These are phyloP conservation scores for Didymella pomorum DNA, from an alignment of 2,329 filamentous ascomycete genomes.

Conservation along the genomic window DNA sequence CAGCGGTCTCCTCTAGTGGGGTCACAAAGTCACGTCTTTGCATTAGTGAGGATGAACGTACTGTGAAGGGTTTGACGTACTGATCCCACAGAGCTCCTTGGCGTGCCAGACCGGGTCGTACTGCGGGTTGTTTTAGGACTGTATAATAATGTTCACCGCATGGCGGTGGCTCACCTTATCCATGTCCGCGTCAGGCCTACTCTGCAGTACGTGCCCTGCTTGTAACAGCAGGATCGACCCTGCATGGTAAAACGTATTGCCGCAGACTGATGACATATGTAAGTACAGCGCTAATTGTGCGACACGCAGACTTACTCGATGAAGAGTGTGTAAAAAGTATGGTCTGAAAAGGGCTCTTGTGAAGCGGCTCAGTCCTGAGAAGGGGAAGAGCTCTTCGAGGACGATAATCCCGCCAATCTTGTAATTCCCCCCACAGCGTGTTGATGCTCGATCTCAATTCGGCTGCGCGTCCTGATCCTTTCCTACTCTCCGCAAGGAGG, in stretches of 20 bases:
- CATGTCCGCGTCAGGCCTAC: not conserved
- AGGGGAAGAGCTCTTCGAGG: not conserved
- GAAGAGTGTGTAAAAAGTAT: slow-evolving; percentile 2
- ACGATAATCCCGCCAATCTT: slow-evolving; percentile 3
- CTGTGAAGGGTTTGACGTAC: slow-evolving; percentile 6
- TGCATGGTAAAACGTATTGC: slow-evolving; percentile 9
- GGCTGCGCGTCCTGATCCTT: not conserved
- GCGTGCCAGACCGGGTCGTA: slow-evolving; percentile 3
- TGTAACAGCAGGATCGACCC: slow-evolving; percentile 8
- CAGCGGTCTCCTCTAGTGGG: not conserved
- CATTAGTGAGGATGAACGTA: too few species aligned
- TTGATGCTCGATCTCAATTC: not conserved
- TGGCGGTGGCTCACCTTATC: too few species aligned
- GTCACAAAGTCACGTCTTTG: too few species aligned
- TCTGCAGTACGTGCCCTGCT: not conserved
- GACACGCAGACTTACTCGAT: not conserved
- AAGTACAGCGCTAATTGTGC: not conserved
- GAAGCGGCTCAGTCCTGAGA: not conserved
- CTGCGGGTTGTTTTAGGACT: too few species aligned
- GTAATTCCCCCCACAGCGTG: slow-evolving; percentile 2
- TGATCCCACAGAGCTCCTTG: slow-evolving; percentile 8
- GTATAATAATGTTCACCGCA: too few species aligned
- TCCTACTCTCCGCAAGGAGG: not conserved
- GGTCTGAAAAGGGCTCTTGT: not conserved
- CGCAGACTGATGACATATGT: not conserved